Evolutionary conservation across 2,329 filamentous ascomycete genomes (phyloP).

Genomic region (Phyllosticta citriasiana): DNA sequence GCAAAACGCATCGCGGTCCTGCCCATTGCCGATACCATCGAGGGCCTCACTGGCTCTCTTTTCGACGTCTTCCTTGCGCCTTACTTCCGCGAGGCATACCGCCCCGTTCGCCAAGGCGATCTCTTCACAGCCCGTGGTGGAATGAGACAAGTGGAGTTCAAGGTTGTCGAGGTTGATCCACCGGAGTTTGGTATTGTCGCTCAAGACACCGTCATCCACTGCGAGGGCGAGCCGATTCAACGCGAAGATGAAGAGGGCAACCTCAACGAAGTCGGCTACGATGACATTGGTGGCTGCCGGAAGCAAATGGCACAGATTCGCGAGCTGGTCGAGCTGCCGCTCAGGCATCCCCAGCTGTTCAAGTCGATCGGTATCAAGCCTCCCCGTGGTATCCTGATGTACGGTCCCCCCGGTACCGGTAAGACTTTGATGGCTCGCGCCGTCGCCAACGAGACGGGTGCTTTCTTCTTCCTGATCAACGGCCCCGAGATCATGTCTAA

Average conservation of each 20-base stretch:
- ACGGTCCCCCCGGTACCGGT: conserved; percentile 92
- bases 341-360: conserved; percentile 96
- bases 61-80: conserved; percentile 99
- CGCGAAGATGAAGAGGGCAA: conserved; percentile 99
- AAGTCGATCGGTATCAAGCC: conserved; percentile 99
- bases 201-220: conserved; percentile 98
- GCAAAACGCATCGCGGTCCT: conserved; percentile 98
- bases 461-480: conserved; percentile 99
- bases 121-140: conserved; percentile 94
- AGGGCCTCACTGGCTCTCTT: conserved; percentile 92
- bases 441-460: conserved; percentile 96
- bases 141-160: conserved; percentile 99
- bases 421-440: conserved; percentile 99
- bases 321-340: conserved; percentile 93
- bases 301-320: conserved; percentile 99
- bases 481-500: conserved; percentile 99
- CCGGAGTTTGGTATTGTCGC: conserved; percentile 98
- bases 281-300: conserved; percentile 97
- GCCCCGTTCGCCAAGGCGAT: conserved; percentile 93
- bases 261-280: conserved; percentile 96
- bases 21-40: conserved; percentile 94
- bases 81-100: conserved; percentile 98
- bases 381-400: conserved; percentile 90
- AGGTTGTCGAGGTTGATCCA: conserved; percentile 96
- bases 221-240: conserved; percentile 93